Conservation (phyloP, 495 filamentous ascomycete species). For the Cairneyella variabilis region DNA sequence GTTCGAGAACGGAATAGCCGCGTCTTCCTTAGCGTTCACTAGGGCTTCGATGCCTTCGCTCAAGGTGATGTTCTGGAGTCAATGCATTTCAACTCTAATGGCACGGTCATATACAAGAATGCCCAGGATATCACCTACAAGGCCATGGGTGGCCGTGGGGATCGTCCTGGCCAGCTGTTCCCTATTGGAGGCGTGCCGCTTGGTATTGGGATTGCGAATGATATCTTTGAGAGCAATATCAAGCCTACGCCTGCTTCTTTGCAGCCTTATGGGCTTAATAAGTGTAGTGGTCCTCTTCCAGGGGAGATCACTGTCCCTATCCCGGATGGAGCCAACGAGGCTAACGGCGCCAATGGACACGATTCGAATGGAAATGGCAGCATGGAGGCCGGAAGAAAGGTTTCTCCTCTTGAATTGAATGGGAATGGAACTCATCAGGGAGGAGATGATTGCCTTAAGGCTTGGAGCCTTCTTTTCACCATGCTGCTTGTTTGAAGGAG, state of each 20-base stretch:
- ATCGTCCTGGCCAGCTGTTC: constrained; percentile 25
- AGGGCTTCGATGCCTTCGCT: constrained; percentile 32
- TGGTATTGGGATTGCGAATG: constrained; percentile 35
- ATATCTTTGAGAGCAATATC: constrained; percentile 29
- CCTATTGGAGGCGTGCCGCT: constrained; percentile 35
- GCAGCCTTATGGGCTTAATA: constrained; percentile 24
- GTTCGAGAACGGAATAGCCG: constrained; percentile 33
- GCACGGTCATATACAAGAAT: constrained; percentile 23
- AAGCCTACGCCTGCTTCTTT: constrained; percentile 26
- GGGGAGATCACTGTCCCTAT: constrained; percentile 4
- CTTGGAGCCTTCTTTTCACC: too few species aligned
- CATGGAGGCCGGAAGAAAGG: too few species aligned
- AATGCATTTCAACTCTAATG: constrained; percentile 16
- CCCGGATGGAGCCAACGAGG: too few species aligned
- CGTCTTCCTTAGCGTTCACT: constrained; percentile 33
- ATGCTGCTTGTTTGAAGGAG: too few species aligned
- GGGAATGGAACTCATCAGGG: too few species aligned
- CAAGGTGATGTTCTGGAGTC: constrained; percentile 24
- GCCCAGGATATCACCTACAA: constrained; percentile 25
- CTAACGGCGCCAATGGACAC: too few species aligned
- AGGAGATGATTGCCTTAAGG: too few species aligned
- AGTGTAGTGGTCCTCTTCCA: constrained; percentile 21
- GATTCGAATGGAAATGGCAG: too few species aligned
- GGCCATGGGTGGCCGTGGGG: constrained; percentile 19
- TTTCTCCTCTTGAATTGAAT: too few species aligned